A percentile compares a stretch with the other conserved stretches of the same genome.
Conservation (phyloP, 1,284 basidiomycete genomes). For the Sphaerobolus stellatus region DNA sequence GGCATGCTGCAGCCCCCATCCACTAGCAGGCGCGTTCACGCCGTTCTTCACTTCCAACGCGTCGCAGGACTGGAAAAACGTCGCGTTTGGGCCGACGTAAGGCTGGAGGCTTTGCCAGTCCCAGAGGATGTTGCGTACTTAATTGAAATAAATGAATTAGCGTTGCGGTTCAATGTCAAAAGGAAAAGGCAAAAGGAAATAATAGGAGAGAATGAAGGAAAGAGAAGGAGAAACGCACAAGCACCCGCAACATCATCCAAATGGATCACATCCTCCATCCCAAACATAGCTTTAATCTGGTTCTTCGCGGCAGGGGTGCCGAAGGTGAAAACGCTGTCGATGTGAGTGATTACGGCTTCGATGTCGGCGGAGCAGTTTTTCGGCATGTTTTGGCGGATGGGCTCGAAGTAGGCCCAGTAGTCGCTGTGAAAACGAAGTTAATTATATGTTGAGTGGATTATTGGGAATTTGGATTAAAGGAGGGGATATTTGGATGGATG, state of each 20-base stretch:
- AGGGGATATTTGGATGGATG: too few relatives aligned
- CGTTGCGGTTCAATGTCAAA: too few relatives aligned
- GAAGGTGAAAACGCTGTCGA: conserved; percentile 55
- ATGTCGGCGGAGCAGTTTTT: conserved; percentile 72
- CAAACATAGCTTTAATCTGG: conserved; percentile 55
- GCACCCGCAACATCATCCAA: conserved; percentile 66
- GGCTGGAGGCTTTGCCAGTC: conserved; percentile 60
- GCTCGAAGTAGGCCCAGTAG: conserved; percentile 72
- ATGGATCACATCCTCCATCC: conserved; percentile 55
- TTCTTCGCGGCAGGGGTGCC: conserved; percentile 47
- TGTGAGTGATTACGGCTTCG: conserved; percentile 58
- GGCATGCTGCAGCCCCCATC: conserved; percentile 66
- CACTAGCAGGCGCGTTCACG: conserved; percentile 48
- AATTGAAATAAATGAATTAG: conserved; percentile 11
- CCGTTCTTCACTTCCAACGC: conserved; percentile 69
- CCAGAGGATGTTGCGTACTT: conserved; percentile 54
- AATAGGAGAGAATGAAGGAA: background rate
- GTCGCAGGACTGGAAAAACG: conserved; percentile 70
- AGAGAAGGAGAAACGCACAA: conserved; percentile 32
- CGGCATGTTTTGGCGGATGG: conserved; percentile 67
- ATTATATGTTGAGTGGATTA: too few relatives aligned
- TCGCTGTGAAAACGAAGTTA: conserved; percentile 44
- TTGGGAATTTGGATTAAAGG: too few relatives aligned
- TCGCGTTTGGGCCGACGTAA: conserved; percentile 35
- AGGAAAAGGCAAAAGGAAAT: too few relatives aligned